Evolutionary conservation across 352 stramenopile genomes (phyloP).

Genomic region (Pythium aquatile): DNA sequence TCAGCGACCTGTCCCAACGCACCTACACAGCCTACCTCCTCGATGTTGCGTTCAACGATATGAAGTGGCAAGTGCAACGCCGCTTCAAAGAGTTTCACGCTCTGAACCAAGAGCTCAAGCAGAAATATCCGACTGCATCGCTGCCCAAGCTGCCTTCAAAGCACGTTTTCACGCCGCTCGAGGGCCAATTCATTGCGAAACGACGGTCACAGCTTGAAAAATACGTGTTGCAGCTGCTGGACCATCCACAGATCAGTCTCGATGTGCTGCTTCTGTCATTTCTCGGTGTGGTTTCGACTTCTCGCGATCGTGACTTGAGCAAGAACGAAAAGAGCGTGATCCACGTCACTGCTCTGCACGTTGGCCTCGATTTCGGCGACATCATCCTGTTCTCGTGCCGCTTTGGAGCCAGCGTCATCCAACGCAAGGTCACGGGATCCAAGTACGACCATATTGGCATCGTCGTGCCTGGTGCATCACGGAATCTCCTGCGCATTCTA

Average conservation of each 20-base stretch:
- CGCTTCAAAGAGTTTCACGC: conserved; percentile 67
- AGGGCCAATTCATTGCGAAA: conserved; percentile 61
- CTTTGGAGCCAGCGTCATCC: conserved; percentile 74
- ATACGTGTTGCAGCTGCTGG: conserved; percentile 58
- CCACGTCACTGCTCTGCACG: conserved; percentile 72
- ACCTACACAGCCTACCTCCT: conserved; percentile 72
- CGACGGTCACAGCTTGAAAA: conserved; percentile 63
- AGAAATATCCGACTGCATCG: conserved; percentile 43
- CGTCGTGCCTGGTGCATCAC: conserved; percentile 64
- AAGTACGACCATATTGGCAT: conserved; percentile 84
- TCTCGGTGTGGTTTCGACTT: conserved; percentile 67
- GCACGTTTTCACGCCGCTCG: conserved; percentile 60
- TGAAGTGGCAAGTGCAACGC: conserved; percentile 63
- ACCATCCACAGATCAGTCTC: conserved; percentile 41
- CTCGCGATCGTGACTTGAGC: conserved; percentile 57
- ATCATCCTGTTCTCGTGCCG: conserved; percentile 81
- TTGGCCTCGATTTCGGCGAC: conserved; percentile 66
- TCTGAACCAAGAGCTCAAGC: conserved; percentile 63
- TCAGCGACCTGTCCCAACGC: conserved; percentile 75
- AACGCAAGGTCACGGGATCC: conserved; percentile 77
- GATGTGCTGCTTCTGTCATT: conserved; percentile 79
- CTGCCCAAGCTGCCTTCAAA: conserved; percentile 59
- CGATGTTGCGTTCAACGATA: conserved; percentile 65
- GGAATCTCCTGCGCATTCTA: conserved; percentile 64
- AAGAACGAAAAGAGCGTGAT: conserved; percentile 63